phyloP scores from a whole-genome alignment of 441 rosid genomes.

The Erodium texanum region DNA sequence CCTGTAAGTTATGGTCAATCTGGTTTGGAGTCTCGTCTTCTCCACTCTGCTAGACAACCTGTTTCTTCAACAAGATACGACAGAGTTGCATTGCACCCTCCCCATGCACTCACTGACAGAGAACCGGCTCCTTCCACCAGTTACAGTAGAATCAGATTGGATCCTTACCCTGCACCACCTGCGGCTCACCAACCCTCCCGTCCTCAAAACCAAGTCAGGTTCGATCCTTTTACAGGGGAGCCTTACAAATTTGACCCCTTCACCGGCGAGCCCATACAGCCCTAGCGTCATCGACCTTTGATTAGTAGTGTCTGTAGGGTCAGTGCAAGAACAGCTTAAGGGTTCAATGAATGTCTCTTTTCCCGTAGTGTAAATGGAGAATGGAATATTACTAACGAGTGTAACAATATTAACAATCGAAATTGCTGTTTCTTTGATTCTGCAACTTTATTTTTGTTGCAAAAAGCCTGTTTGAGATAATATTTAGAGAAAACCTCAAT shows the following conservation, averaged over 20 bases:
- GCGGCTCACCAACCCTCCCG: constrained; percentile 1
- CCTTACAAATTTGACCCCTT: constrained; percentile 10
- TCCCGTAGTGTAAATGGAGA: too few relatives aligned
- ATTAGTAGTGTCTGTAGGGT: not conserved
- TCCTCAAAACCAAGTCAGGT: constrained; percentile 10
- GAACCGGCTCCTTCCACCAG: not conserved
- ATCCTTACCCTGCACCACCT: not conserved
- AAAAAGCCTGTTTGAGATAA: too few relatives aligned
- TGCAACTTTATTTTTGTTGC: too few relatives aligned
- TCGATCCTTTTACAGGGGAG: constrained; percentile 11
- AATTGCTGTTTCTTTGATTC: too few relatives aligned
- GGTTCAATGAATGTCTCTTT: too few relatives aligned
- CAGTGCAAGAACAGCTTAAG: too few relatives aligned
- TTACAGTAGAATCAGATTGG: not conserved
- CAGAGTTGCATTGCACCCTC: constrained; percentile 1
- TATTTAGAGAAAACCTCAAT: too few relatives aligned
- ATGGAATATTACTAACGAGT: too few relatives aligned
- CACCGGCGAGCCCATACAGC: constrained; percentile 9
- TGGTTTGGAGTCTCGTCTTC: not conserved
- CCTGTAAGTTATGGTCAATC: not conserved
- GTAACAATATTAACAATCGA: too few relatives aligned
- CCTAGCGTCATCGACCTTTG: not conserved
- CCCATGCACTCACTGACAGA: not conserved
- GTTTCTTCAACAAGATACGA: not conserved
- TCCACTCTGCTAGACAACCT: constrained; percentile 3